A percentile compares a stretch with the other conserved stretches of the same genome.
phyloP scores from a whole-genome alignment of 345 rosid species.

The Murraya paniculata region DNA sequence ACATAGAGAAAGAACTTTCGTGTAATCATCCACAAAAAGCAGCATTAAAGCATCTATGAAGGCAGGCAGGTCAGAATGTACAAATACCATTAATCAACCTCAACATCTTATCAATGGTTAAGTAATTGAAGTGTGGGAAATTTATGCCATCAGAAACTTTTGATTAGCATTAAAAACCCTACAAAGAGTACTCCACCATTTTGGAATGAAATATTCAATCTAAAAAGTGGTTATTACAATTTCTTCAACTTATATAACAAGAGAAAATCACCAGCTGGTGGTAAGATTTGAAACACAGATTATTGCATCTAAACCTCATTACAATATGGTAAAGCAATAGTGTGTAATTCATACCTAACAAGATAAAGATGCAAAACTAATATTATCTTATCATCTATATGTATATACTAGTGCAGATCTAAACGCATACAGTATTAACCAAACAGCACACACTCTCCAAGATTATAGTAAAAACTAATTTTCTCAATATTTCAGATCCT shows the following conservation, averaged over 20 bases:
- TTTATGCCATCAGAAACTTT: neutral
- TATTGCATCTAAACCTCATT: neutral
- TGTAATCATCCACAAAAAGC: neutral
- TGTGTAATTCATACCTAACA: neutral
- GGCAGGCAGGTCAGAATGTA: neutral
- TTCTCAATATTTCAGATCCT: neutral
- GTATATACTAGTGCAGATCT: neutral
- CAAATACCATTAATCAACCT: neutral
- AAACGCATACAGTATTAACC: neutral
- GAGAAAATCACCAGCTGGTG: neutral
- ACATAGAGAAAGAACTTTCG: neutral
- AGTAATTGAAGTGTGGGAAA: neutral
- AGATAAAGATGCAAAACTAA: neutral
- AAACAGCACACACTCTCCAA: neutral
- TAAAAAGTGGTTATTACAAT: neutral
- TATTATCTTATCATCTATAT: neutral
- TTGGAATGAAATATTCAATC: neutral
- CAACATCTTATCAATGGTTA: neutral
- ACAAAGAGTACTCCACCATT: neutral
- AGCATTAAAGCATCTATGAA: neutral
- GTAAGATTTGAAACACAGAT: neutral
- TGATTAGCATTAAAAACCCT: neutral
- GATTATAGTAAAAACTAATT: neutral
- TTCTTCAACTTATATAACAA: neutral
- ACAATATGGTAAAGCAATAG: neutral